A percentile compares a stretch with the other conserved stretches of the same genome.
Evolutionary conservation across 257 asterid species (phyloP).

Genomic region (Scutellaria baicalensis): DNA sequence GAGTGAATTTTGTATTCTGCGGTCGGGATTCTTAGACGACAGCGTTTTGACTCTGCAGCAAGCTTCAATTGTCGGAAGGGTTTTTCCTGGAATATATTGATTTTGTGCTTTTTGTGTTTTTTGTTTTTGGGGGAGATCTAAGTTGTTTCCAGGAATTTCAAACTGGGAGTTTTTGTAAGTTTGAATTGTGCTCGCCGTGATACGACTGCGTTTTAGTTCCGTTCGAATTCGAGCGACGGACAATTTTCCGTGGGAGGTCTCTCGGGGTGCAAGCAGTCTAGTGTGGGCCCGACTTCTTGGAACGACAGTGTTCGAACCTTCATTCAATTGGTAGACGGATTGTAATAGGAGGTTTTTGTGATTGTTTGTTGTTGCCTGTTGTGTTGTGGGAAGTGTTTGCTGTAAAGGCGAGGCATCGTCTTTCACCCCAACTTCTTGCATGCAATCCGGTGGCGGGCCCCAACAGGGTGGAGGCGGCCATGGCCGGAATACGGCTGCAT

Average conservation of each 20-base stretch:
- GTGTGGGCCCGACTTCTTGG: not conserved
- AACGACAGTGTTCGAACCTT: not conserved
- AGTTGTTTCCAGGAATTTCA: slow-evolving; percentile 16
- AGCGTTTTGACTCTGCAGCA: slow-evolving; percentile 24
- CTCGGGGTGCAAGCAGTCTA: not conserved
- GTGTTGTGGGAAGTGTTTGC: not conserved
- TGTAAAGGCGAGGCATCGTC: not conserved
- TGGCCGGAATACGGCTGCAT: slow-evolving; percentile 75
- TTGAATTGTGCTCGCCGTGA: slow-evolving; percentile 1
- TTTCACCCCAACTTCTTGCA: slow-evolving; percentile 10
- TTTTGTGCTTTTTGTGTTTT: not conserved
- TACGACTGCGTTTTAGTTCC: not conserved
- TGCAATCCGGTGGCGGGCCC: slow-evolving; percentile 95
- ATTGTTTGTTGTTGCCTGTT: not conserved
- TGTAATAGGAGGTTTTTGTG: not conserved
- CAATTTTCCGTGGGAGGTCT: not conserved
- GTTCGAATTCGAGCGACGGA: not conserved
- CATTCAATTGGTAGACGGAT: not conserved
- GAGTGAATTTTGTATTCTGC: slow-evolving; percentile 36
- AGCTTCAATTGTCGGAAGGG: slow-evolving; percentile 15
- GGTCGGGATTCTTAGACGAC: slow-evolving; percentile 36
- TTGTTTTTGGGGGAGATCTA: slow-evolving; percentile 14
- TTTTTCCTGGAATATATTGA: slow-evolving; percentile 10
- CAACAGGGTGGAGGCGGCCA: slow-evolving; percentile 84
- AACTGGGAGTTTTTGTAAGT: slow-evolving; percentile 4